Base-by-base conservation (phyloP, 352 stramenopile genomes). In the Phytophthora fragariaefolia region DNA sequence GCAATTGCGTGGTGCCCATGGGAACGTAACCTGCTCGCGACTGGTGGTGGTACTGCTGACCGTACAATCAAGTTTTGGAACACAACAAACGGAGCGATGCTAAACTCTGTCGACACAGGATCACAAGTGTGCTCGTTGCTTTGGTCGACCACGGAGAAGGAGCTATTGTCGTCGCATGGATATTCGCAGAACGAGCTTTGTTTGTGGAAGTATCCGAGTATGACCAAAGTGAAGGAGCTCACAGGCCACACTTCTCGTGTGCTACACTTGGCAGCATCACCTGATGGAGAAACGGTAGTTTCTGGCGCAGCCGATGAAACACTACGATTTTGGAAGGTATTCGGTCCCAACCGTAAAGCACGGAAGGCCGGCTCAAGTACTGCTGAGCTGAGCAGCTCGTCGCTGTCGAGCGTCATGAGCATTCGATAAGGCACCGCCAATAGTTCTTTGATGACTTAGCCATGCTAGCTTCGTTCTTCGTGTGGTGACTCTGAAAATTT, bases 11-110 rank as follows among this genome's bases (percentile, higher is more conserved):
- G 98, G 98, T 99, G 96, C 73, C 98, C 98, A 8, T 98, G 98
- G 85, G 95, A 99, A 67, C 93, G 96, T 17, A 97, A 99, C 68
- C 64, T 99, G 8, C 87, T 99, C 38, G 98, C 98, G 1, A 98
- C 95, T 10, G 98, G 98, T 52, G 98, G 97, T 28, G 98, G 98
- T 63, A 99, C 98, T 20, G 97, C 97, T 18, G 98, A 99, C 80
- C 85, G 97, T 34, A 97, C 90, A 55, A 99, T 99, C 82, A 99
- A 99, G 80, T 98, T 99, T 66, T 99, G 98, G 98, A 99, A 99
- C 76, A 95, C 95, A 10, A 82, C 81, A 15, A 98, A 91, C 23
- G 85, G 99, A 17, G 98, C 99, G 58, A 89, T 77, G 93, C 89
- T 98, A 65, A 87, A 98, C 91, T 98, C 90, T 18, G 91, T 99